phyloP scores from a whole-genome alignment of 345 rosid species.

The Hirschfeldia incana region DNA sequence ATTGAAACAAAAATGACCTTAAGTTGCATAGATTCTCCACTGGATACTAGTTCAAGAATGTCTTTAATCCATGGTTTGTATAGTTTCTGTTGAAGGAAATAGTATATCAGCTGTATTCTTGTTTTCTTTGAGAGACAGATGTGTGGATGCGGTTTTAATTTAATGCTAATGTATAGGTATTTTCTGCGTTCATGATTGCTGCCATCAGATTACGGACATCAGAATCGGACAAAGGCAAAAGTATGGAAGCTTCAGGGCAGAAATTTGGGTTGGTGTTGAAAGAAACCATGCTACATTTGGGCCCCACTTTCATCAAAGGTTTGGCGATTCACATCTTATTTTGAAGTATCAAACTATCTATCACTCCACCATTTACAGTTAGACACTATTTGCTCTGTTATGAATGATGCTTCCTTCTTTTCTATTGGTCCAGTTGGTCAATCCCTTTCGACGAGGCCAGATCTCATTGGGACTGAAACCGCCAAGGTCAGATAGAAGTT shows the following conservation, averaged over 20 bases:
- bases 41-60: too few species aligned
- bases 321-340: conserved; percentile 14
- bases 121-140: conserved; percentile 8
- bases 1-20: neutral
- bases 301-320: conserved; percentile 99
- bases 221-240: conserved; percentile 38
- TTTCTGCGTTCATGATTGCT: conserved; percentile 65
- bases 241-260: conserved; percentile 54
- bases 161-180: conserved; percentile 51
- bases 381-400: conserved; percentile 39
- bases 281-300: conserved; percentile 81
- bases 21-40: neutral
- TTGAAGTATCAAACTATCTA: conserved; percentile 26
- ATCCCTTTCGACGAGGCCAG: conserved; percentile 97
- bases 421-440: conserved; percentile 88
- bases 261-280: conserved; percentile 75
- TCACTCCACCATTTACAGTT: conserved; percentile 27
- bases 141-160: conserved; percentile 22
- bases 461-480: conserved; percentile 83
- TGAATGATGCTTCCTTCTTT: conserved; percentile 38
- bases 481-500: conserved; percentile 65
- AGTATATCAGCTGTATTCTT: neutral
- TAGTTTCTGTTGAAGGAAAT: too few species aligned
- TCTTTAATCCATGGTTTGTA: too few species aligned
- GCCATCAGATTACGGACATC: conserved; percentile 65